These are phyloP conservation scores for Tricholoma sp. DNA, from an alignment of 768 basidiomycete species.

Conservation along the genomic window DNA sequence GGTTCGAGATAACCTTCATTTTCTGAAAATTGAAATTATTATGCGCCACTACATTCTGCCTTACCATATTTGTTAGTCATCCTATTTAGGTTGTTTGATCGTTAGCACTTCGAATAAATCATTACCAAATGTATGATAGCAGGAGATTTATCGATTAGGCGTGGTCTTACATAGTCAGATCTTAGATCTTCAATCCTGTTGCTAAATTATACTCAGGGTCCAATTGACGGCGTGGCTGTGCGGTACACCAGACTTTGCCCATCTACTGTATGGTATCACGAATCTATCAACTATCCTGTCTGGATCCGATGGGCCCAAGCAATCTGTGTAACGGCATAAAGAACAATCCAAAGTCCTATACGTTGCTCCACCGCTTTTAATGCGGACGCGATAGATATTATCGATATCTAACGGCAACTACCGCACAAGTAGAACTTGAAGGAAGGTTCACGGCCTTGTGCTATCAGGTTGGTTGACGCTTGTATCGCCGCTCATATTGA, in stretches of 20 bases:
- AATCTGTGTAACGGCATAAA: slow-evolving; percentile 5
- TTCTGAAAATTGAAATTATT: neutral
- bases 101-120: neutral
- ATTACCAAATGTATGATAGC: neutral
- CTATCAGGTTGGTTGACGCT: neutral
- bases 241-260: neutral
- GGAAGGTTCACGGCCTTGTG: slow-evolving; percentile 8
- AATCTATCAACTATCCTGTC: neutral
- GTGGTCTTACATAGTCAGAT: slow-evolving; percentile 5
- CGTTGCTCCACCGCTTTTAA: slow-evolving; percentile 1
- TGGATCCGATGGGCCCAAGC: neutral
- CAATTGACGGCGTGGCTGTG: slow-evolving; percentile 9
- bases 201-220: slow-evolving; percentile 4
- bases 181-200: slow-evolving; percentile 4
- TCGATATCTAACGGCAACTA: slow-evolving; percentile 8
- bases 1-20: neutral
- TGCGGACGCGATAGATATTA: neutral
- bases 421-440: neutral
- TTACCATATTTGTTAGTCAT: neutral
- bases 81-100: neutral
- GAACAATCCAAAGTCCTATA: slow-evolving; percentile 1
- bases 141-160: slow-evolving; percentile 9
- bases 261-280: neutral
- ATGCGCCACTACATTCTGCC: neutral
- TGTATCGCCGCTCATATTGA: slow-evolving; percentile 8